These are phyloP conservation scores for Microsporum audouinii DNA, from an alignment of 2,329 filamentous ascomycete species.

Conservation along the genomic window DNA sequence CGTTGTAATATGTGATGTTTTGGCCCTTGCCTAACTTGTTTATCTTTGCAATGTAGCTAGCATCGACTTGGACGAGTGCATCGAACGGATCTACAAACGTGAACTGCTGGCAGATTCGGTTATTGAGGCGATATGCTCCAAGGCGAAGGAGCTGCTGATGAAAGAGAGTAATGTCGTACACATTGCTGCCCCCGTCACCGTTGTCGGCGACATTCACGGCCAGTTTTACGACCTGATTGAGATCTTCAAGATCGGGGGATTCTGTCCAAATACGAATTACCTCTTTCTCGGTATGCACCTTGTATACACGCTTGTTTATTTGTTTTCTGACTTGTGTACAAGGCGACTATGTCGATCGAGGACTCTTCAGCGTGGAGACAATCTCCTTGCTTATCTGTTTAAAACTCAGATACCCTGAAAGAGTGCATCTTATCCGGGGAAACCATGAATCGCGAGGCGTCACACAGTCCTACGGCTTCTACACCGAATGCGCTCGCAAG, in stretches of 20 bases:
- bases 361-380: conserved; percentile 97
- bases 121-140: conserved; percentile 97
- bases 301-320: neutral
- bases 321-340: neutral
- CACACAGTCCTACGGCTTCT: conserved; percentile 97
- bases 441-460: conserved; percentile 97
- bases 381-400: conserved; percentile 96
- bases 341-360: conserved; percentile 97
- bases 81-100: conserved; percentile 90
- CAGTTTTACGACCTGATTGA: conserved; percentile 99
- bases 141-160: conserved; percentile 97
- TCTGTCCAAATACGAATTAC: conserved; percentile 96
- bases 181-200: conserved; percentile 86
- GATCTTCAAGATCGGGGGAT: conserved; percentile 97
- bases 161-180: conserved; percentile 99
- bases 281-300: conserved; percentile 67
- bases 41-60: conserved; percentile 50
- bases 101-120: conserved; percentile 94
- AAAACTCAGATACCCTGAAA: conserved; percentile 90
- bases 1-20: neutral
- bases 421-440: conserved; percentile 89
- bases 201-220: conserved; percentile 96
- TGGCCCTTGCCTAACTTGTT: neutral
- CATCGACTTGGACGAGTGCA: conserved; percentile 97
- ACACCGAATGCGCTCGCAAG: conserved; percentile 94